Conservation (phyloP, 2,329 filamentous ascomycete species). For the Fulvia fulva region DNA sequence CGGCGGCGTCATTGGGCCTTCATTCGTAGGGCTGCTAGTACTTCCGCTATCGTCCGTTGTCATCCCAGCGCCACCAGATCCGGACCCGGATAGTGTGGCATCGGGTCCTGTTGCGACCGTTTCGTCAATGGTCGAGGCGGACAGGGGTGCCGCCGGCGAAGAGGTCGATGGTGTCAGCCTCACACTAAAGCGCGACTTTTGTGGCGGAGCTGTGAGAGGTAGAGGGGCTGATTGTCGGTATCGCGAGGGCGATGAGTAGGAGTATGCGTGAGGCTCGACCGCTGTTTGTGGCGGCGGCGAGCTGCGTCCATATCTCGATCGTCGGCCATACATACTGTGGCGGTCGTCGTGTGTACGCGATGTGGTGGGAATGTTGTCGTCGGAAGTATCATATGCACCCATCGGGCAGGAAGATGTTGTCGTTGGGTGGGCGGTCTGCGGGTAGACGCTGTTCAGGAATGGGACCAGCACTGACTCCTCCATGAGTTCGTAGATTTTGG, state of each 20-base stretch:
- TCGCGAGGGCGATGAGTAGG: slow-evolving; percentile 20
- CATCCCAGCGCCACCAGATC: slow-evolving; percentile 41
- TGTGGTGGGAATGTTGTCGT: slow-evolving; percentile 24
- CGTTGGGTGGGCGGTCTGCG: slow-evolving; percentile 45
- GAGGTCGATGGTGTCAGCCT: slow-evolving; percentile 34
- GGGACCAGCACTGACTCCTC: slow-evolving; percentile 92
- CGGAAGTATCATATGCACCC: slow-evolving; percentile 37
- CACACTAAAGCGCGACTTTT: slow-evolving; percentile 32
- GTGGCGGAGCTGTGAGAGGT: slow-evolving; percentile 29
- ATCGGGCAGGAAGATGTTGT: slow-evolving; percentile 34
- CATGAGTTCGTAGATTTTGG: slow-evolving; percentile 93
- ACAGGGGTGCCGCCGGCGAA: slow-evolving; percentile 20
- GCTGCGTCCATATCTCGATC: slow-evolving; percentile 29
- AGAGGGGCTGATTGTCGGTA: slow-evolving; percentile 33
- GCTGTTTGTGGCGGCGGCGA: slow-evolving; percentile 31
- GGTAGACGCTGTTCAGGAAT: slow-evolving; percentile 69
- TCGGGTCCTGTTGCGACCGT: slow-evolving; percentile 19
- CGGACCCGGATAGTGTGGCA: slow-evolving; percentile 25
- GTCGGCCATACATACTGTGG: slow-evolving; percentile 14
- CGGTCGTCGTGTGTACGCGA: slow-evolving; percentile 41
- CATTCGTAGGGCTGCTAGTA: slow-evolving; percentile 48
- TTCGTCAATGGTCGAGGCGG: slow-evolving; percentile 14
- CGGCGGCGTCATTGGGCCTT: slow-evolving; percentile 67
- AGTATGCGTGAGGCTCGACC: slow-evolving; percentile 27
- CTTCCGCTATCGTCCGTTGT: slow-evolving; percentile 62